phyloP scores from a whole-genome alignment of 331 rosid species.

The Rosa hybrid region DNA sequence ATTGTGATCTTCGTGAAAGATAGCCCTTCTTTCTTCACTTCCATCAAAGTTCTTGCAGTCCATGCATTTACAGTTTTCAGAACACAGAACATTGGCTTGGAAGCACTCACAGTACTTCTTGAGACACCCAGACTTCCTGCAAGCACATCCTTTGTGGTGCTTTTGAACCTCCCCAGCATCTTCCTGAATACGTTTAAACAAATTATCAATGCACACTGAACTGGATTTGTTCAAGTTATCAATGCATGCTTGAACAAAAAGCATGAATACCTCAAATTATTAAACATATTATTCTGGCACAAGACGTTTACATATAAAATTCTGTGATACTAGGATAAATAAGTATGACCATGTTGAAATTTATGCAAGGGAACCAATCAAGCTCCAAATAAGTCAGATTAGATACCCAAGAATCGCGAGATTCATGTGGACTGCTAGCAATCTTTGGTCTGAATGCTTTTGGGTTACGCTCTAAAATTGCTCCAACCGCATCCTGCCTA shows the following conservation, averaged over 20 bases:
- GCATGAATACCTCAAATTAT: constrained; percentile 1
- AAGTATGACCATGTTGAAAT: not conserved
- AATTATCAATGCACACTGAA: constrained; percentile 26
- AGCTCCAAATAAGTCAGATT: constrained; percentile 20
- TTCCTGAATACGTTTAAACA: constrained; percentile 50
- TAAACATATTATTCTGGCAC: constrained; percentile 17
- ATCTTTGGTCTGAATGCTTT: constrained; percentile 83
- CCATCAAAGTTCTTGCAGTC: constrained; percentile 51
- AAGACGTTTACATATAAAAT: not conserved
- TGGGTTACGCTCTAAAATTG: constrained; percentile 73
- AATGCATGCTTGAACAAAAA: constrained; percentile 20
- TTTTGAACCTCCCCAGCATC: constrained; percentile 57
- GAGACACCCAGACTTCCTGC: constrained; percentile 88
- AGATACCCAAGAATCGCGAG: constrained; percentile 52
- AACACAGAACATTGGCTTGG: constrained; percentile 59
- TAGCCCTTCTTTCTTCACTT: constrained; percentile 47
- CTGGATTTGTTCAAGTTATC: constrained; percentile 20
- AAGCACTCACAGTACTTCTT: constrained; percentile 90
- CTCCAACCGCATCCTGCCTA: constrained; percentile 62
- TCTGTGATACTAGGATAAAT: not conserved
- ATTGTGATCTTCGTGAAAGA: constrained; percentile 43
- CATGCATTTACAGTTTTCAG: constrained; percentile 50
- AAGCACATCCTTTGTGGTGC: constrained; percentile 90
- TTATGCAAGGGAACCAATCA: constrained; percentile 3
- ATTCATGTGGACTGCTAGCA: constrained; percentile 63